phyloP scores from a whole-genome alignment of 805 yeast species.

The Saccharomycopsis malanga region DNA sequence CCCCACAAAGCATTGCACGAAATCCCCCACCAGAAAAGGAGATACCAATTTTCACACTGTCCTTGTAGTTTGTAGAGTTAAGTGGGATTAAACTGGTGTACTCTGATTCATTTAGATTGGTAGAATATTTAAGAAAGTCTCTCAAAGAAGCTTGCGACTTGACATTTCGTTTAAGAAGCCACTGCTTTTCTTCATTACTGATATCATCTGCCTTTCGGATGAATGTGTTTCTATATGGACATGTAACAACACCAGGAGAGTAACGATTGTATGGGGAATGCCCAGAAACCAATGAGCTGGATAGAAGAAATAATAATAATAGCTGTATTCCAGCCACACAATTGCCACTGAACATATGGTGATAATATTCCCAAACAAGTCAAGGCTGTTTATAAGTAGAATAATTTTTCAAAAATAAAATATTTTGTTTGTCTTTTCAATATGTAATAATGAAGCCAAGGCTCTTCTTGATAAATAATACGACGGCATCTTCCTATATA shows the following conservation, averaged over 20 bases:
- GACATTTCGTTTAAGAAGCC: conserved; percentile 45
- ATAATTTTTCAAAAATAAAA: too few relatives aligned
- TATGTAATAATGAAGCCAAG: too few relatives aligned
- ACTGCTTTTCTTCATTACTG: conserved; percentile 40
- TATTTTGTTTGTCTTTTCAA: too few relatives aligned
- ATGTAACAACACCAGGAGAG: conserved; percentile 52
- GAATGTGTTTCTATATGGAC: conserved; percentile 37
- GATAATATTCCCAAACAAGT: too few relatives aligned
- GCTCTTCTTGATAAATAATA: too few relatives aligned
- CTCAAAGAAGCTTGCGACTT: conserved; percentile 40
- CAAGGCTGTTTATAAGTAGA: too few relatives aligned
- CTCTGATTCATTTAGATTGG: conserved; percentile 23
- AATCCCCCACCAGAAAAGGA: conserved; percentile 88
- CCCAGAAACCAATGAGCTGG: not conserved
- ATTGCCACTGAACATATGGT: too few relatives aligned
- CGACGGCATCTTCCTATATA: too few relatives aligned
- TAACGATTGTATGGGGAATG: conserved; percentile 27
- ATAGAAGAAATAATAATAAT: too few relatives aligned
- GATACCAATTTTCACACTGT: conserved; percentile 43
- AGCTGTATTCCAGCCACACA: too few relatives aligned
- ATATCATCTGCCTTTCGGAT: conserved; percentile 37
- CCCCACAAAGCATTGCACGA: conserved; percentile 80
- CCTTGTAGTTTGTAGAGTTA: conserved; percentile 37
- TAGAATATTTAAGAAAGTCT: conserved; percentile 35
- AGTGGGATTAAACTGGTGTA: conserved; percentile 38